phyloP scores from a whole-genome alignment of 108 stramenopile species.

The Bacterosira constricta region DNA sequence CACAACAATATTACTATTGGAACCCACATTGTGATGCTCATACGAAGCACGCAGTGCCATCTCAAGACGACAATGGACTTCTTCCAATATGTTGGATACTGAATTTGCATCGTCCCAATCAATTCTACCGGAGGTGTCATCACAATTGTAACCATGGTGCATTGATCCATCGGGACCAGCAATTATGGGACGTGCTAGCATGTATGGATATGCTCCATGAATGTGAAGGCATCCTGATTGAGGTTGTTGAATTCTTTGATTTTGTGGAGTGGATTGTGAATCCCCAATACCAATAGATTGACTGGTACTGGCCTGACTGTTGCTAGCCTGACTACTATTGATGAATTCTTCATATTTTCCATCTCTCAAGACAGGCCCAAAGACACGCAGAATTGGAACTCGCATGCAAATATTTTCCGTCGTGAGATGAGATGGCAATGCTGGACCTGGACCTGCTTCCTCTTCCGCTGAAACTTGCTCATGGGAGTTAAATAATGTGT shows the following conservation, averaged over 20 bases:
- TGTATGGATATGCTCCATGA: conserved; percentile 86
- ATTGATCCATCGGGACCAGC: conserved; percentile 82
- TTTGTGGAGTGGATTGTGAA: background rate
- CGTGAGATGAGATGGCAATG: background rate
- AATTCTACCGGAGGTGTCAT: conserved; percentile 9
- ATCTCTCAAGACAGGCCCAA: conserved; percentile 70
- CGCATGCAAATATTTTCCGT: conserved; percentile 11
- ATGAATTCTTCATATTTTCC: conserved; percentile 6
- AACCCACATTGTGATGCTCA: conserved; percentile 15
- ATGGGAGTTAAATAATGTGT: too few species aligned
- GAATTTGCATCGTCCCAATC: conserved; percentile 75
- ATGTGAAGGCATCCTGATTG: conserved; percentile 86
- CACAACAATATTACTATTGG: background rate
- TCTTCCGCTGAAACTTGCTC: too few species aligned
- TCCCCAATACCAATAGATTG: background rate
- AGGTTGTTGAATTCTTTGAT: conserved; percentile 26
- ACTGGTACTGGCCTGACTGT: background rate
- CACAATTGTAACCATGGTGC: conserved; percentile 19
- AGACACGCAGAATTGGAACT: conserved; percentile 81
- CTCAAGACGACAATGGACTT: conserved; percentile 45
- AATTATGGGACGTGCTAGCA: conserved; percentile 72
- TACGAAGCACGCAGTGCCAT: conserved; percentile 30
- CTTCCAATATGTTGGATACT: conserved; percentile 36
- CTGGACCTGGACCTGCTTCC: background rate
- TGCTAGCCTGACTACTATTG: background rate